A percentile compares a stretch with the other conserved stretches of the same genome.
Conservation (phyloP, 768 basidiomycete species). For the Gloeostereum incarnatum region DNA sequence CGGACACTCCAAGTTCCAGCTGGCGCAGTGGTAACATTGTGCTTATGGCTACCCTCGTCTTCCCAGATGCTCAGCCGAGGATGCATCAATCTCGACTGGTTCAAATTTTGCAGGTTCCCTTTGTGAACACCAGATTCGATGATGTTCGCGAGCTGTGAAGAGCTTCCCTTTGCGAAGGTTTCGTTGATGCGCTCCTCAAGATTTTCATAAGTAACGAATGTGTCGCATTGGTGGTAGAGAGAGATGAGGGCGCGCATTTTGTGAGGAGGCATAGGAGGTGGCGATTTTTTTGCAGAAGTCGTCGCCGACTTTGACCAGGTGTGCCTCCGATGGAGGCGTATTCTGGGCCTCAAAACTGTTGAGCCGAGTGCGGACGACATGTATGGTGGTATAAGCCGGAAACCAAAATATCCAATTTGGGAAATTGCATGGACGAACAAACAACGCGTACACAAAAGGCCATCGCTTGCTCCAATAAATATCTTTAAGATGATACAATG, state of each 20-base stretch:
- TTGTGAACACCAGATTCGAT: not conserved
- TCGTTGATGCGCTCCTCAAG: conserved; percentile 56
- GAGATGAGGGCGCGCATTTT: conserved; percentile 67
- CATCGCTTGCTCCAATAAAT: conserved; percentile 5
- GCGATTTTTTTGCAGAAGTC: conserved; percentile 16
- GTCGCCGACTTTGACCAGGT: too few relatives aligned
- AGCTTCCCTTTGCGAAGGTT: conserved; percentile 32
- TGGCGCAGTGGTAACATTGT: not conserved
- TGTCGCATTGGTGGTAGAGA: conserved; percentile 68
- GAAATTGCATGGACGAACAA: too few relatives aligned
- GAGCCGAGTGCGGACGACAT: too few relatives aligned
- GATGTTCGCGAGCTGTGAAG: not conserved
- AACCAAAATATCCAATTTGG: too few relatives aligned
- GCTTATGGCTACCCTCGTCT: conserved; percentile 2
- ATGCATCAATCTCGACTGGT: not conserved
- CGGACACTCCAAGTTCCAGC: conserved; percentile 3
- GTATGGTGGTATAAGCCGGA: too few relatives aligned
- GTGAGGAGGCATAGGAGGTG: conserved; percentile 33
- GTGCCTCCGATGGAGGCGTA: too few relatives aligned
- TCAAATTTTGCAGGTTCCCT: conserved; percentile 16
- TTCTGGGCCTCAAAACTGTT: too few relatives aligned
- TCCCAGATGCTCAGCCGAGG: conserved; percentile 2
- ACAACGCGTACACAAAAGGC: conserved; percentile 7
- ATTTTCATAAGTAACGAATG: conserved; percentile 64
- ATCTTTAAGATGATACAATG: too few relatives aligned